A percentile compares a stretch with the other conserved stretches of the same genome.
phyloP scores from a whole-genome alignment of 441 rosid species.

The Brassica hybrid region DNA sequence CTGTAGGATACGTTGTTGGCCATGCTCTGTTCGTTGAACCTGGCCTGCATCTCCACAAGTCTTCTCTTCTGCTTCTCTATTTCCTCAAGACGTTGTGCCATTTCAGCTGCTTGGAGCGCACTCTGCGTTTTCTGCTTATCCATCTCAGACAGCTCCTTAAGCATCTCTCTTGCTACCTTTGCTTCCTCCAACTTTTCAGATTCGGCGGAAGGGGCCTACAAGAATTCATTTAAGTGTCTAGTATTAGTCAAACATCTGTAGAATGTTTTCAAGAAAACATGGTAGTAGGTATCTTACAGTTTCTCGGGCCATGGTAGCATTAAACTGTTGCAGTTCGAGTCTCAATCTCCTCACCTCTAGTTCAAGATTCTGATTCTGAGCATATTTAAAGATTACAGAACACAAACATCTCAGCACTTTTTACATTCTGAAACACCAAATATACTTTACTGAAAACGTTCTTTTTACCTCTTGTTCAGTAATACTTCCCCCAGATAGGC shows the following conservation, averaged over 20 bases:
- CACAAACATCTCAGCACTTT: slow-evolving; percentile 3
- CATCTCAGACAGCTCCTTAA: slow-evolving; percentile 44
- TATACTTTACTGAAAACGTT: not conserved
- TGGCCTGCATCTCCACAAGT: slow-evolving; percentile 42
- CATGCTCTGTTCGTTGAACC: slow-evolving; percentile 35
- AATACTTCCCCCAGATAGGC: not conserved
- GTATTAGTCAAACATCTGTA: slow-evolving; percentile 24
- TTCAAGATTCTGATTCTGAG: slow-evolving; percentile 46
- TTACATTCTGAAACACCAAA: slow-evolving; percentile 13
- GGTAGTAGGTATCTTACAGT: slow-evolving; percentile 48
- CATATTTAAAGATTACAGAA: slow-evolving; percentile 16
- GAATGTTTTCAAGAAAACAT: slow-evolving; percentile 1
- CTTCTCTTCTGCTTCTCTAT: slow-evolving; percentile 50
- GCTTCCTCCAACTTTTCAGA: slow-evolving; percentile 43
- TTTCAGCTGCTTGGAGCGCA: slow-evolving; percentile 49
- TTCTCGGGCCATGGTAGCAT: slow-evolving; percentile 43
- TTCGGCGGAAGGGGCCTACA: slow-evolving; percentile 48
- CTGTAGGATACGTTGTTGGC: slow-evolving; percentile 39
- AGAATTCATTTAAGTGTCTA: slow-evolving; percentile 16
- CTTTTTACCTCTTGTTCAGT: slow-evolving; percentile 24
- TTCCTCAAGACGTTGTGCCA: slow-evolving; percentile 44
- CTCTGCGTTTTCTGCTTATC: slow-evolving; percentile 50
- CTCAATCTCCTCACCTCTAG: slow-evolving; percentile 55
- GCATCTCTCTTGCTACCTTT: slow-evolving; percentile 46
- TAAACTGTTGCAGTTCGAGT: slow-evolving; percentile 58